Evolutionary conservation across 805 yeast genomes (phyloP).

Genomic region (Saccharomycopsis sp.): DNA sequence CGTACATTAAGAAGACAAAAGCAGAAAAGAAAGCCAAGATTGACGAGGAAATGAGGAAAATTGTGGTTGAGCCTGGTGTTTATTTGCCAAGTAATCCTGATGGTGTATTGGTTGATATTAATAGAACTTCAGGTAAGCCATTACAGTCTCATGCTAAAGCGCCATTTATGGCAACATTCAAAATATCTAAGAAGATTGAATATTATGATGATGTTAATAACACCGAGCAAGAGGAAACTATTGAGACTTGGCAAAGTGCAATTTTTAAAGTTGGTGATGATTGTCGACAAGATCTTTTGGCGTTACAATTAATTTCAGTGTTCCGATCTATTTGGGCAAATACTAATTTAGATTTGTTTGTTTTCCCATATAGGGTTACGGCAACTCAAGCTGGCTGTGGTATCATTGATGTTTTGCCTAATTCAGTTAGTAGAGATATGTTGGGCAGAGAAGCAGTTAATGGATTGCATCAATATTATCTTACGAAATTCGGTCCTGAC

Average conservation of each 20-base stretch:
- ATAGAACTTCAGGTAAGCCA: slow-evolving; percentile 87
- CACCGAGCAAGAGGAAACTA: slow-evolving; percentile 27
- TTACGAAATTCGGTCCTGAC: slow-evolving; percentile 92
- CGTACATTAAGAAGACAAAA: slow-evolving; percentile 87
- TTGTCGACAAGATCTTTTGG: slow-evolving; percentile 95
- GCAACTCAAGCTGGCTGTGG: slow-evolving; percentile 99
- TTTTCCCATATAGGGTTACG: slow-evolving; percentile 90
- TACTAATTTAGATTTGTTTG: slow-evolving; percentile 83
- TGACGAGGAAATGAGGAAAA: slow-evolving; percentile 88
- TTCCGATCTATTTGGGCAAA: slow-evolving; percentile 87
- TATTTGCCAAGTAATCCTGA: slow-evolving; percentile 96
- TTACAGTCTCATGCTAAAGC: slow-evolving; percentile 98
- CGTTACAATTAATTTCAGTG: slow-evolving; percentile 83
- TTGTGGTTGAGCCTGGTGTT: slow-evolving; percentile 70
- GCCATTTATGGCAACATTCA: slow-evolving; percentile 95
- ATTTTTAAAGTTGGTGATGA: slow-evolving; percentile 99
- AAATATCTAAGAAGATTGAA: slow-evolving; percentile 54
- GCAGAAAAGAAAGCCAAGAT: slow-evolving; percentile 95
- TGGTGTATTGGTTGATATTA: slow-evolving; percentile 87
- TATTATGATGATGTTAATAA: slow-evolving; percentile 27
- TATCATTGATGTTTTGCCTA: slow-evolving; percentile 94
- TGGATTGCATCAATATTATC: slow-evolving; percentile 88
- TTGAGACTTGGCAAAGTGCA: slow-evolving; percentile 85
- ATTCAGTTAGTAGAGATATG: slow-evolving; percentile 95
- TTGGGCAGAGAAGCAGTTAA: slow-evolving; percentile 98